Evolutionary conservation across 2,329 filamentous ascomycete genomes (phyloP).

Genomic region (Clarireedia sp.): DNA sequence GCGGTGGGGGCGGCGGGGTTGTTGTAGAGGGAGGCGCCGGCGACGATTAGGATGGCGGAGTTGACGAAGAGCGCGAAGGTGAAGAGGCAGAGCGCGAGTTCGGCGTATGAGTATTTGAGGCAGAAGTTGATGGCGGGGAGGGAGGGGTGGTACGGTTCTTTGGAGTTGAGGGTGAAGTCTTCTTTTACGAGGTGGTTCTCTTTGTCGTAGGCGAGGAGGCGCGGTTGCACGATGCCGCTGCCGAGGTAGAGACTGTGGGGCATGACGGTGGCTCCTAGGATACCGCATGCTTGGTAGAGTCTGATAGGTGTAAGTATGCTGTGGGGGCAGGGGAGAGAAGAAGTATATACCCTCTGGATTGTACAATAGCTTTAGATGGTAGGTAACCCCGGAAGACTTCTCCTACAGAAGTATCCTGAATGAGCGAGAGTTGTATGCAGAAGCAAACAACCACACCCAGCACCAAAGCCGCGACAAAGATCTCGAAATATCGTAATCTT

Average conservation of each 20-base stretch:
- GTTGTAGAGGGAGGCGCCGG: conserved; percentile 66
- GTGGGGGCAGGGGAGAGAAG: background rate
- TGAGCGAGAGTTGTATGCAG: conserved; percentile 59
- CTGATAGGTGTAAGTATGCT: conserved; percentile 25
- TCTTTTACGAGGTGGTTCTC: conserved; percentile 41
- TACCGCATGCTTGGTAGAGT: conserved; percentile 65
- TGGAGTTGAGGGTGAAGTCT: conserved; percentile 29
- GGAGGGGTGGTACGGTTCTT: conserved; percentile 61
- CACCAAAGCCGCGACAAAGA: conserved; percentile 55
- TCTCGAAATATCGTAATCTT: conserved; percentile 54
- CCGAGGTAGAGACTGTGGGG: conserved; percentile 62
- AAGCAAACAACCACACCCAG: conserved; percentile 64
- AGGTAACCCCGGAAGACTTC: conserved; percentile 59
- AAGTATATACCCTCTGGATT: conserved; percentile 42
- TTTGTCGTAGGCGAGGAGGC: conserved; percentile 55
- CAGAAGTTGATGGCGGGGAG: conserved; percentile 65
- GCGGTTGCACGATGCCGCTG: conserved; percentile 60
- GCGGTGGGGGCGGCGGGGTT: conserved; percentile 51
- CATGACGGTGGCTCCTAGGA: conserved; percentile 70
- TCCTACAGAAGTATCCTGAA: conserved; percentile 45
- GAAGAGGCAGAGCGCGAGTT: conserved; percentile 65
- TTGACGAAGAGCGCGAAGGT: conserved; percentile 83
- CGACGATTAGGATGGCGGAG: conserved; percentile 72
- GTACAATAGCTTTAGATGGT: conserved; percentile 50
- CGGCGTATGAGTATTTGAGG: conserved; percentile 64